Evolutionary conservation across 805 yeast species (phyloP).

Genomic region (Yarrowia sp.): DNA sequence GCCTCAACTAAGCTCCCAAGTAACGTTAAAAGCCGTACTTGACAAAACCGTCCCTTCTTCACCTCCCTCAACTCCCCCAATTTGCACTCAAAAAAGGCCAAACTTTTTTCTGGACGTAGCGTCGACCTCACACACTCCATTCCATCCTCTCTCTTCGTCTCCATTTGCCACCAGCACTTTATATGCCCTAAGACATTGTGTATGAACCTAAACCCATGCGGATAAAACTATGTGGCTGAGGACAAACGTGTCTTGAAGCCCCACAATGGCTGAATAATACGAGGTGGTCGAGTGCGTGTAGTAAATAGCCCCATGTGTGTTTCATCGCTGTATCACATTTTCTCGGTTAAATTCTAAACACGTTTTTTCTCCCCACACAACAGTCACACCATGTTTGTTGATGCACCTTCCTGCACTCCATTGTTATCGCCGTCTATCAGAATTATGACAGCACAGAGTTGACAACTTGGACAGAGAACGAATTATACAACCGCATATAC

Average conservation of each 20-base stretch:
- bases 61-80: neutral
- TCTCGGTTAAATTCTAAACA: too few relatives aligned
- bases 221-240: neutral
- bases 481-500: neutral
- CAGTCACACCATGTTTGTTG: neutral
- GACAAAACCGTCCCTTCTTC: neutral
- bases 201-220: neutral
- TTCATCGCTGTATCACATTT: too few relatives aligned
- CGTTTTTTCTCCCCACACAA: neutral
- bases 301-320: too few relatives aligned
- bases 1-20: neutral
- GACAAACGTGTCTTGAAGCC: neutral
- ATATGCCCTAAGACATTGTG: neutral
- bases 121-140: neutral
- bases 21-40: neutral
- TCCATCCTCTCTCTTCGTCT: neutral
- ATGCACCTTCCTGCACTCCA: constrained; percentile 31
- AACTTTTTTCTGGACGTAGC: neutral
- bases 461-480: neutral
- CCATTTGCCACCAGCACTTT: neutral
- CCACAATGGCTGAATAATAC: neutral
- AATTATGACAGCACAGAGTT: constrained; percentile 8
- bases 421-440: constrained; percentile 25
- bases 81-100: neutral
- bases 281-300: too few relatives aligned